phyloP scores from a whole-genome alignment of 2,329 filamentous ascomycete genomes.

The Fusarium setosum region DNA sequence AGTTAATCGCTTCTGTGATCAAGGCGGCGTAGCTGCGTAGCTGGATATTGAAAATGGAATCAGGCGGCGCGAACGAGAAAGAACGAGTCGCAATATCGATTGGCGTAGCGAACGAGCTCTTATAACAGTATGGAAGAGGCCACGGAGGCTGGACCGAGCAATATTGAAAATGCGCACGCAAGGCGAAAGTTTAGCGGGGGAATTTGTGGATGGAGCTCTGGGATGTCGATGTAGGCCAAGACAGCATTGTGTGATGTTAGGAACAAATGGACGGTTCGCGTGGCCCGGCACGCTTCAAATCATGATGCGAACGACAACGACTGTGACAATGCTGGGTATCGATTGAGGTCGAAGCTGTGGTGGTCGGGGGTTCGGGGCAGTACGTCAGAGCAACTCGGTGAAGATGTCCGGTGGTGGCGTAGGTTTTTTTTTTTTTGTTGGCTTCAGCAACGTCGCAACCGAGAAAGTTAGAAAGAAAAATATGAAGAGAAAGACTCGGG shows the following conservation, averaged over 20 bases:
- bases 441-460: conserved; percentile 16
- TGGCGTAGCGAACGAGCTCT: background rate
- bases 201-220: conserved; percentile 11
- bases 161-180: conserved; percentile 18
- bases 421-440: conserved; percentile 1
- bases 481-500: background rate
- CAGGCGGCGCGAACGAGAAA: background rate
- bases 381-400: conserved; percentile 37
- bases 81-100: background rate
- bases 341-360: conserved; percentile 13
- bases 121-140: conserved; percentile 1
- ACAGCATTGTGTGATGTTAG: conserved; percentile 31
- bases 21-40: background rate
- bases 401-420: conserved; percentile 25
- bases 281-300: conserved; percentile 10
- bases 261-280: conserved; percentile 8
- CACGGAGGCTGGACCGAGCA: background rate
- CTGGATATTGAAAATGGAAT: background rate
- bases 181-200: conserved; percentile 18
- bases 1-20: conserved; percentile 3
- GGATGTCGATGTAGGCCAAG: conserved; percentile 16
- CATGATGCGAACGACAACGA: conserved; percentile 16
- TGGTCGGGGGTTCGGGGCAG: conserved; percentile 15
- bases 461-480: background rate
- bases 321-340: background rate